These are phyloP conservation scores for Saposhnikovia divaricata DNA, from an alignment of 129 eudicot genomes.

Conservation along the genomic window DNA sequence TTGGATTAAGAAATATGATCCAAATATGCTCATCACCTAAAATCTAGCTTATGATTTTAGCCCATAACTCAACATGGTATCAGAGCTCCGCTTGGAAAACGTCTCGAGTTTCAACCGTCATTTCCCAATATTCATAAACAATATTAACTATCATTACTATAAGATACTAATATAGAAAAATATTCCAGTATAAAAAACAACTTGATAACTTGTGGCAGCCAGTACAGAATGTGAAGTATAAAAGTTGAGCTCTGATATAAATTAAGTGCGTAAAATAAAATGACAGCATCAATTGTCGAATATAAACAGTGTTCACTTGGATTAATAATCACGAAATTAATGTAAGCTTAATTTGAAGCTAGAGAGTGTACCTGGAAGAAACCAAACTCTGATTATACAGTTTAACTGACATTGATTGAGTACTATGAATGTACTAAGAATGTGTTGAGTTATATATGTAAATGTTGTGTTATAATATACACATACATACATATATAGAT, in stretches of 20 bases:
- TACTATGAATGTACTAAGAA: too few relatives aligned
- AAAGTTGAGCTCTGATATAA: too few relatives aligned
- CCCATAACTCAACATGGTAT: not conserved
- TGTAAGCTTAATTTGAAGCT: not conserved
- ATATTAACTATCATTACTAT: too few relatives aligned
- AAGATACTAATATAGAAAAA: too few relatives aligned
- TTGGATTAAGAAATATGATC: not conserved
- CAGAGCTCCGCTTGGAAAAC: too few relatives aligned
- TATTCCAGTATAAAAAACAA: too few relatives aligned
- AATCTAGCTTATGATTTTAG: not conserved
- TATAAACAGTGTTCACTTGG: not conserved
- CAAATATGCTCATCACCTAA: not conserved
- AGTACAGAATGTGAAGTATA: too few relatives aligned
- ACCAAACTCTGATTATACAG: not conserved
- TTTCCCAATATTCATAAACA: too few relatives aligned
- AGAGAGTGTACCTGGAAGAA: not conserved
- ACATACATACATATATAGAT: too few relatives aligned
- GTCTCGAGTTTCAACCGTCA: not conserved
- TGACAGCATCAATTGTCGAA: not conserved
- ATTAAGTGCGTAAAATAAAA: too few relatives aligned
- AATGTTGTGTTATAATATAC: not conserved
- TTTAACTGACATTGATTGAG: not conserved
- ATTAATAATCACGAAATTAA: not conserved
- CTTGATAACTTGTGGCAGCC: too few relatives aligned
- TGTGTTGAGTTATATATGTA: not conserved